A percentile compares a stretch with the other conserved stretches of the same genome.
Conservation (phyloP, 768 basidiomycete genomes). For the Coprinopsis strossmayeri region DNA sequence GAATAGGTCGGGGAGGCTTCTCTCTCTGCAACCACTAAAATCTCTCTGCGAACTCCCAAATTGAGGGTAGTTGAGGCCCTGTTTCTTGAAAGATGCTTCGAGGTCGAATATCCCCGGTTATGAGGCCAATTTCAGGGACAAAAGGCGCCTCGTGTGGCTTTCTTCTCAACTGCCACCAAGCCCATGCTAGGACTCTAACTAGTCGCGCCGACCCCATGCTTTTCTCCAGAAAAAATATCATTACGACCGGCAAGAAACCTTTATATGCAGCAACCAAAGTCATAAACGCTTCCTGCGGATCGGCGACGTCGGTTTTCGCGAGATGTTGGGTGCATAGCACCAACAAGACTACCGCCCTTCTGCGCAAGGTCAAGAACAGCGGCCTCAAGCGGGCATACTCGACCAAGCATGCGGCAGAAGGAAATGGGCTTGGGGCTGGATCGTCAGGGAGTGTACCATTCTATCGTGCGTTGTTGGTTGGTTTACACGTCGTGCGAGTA, state of each 20-base stretch:
- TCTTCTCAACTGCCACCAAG: neutral
- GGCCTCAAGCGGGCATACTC: conserved; percentile 34
- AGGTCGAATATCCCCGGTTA: conserved; percentile 1
- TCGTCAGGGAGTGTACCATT: conserved; percentile 32
- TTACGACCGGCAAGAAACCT: conserved; percentile 48
- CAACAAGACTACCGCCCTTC: conserved; percentile 43
- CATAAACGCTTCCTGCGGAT: conserved; percentile 41
- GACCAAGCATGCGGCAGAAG: conserved; percentile 24
- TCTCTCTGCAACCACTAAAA: too few relatives aligned
- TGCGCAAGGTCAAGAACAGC: conserved; percentile 36
- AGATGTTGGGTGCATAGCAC: conserved; percentile 49
- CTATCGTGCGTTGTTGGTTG: conserved; percentile 42
- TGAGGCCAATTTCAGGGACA: conserved; percentile 6
- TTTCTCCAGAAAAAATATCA: conserved; percentile 45
- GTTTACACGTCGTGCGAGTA: neutral
- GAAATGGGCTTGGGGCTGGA: conserved; percentile 13
- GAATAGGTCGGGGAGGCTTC: too few relatives aligned
- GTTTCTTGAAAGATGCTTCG: too few relatives aligned
- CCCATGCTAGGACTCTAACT: neutral
- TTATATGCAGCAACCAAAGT: conserved; percentile 53
- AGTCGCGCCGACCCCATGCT: conserved; percentile 26
- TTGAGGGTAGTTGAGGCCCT: too few relatives aligned
- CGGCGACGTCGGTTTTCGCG: conserved; percentile 42
- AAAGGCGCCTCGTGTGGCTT: conserved; percentile 8
- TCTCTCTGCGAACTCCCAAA: too few relatives aligned